Conservation (phyloP, 352 stramenopile species). For the Pythium vanterpoolii region DNA sequence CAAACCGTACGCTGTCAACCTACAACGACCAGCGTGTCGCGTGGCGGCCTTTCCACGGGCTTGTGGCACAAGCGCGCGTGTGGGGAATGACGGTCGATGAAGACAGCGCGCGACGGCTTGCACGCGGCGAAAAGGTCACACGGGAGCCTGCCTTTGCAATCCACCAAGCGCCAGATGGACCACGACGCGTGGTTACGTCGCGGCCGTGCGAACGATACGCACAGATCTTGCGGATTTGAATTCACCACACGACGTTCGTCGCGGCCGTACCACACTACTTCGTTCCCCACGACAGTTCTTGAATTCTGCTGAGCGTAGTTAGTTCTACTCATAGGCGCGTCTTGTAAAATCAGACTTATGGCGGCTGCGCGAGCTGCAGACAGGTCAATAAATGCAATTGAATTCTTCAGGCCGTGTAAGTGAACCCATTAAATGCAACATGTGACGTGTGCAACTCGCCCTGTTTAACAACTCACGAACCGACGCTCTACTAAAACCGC, state of each 20-base stretch:
- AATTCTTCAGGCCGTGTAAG: not conserved
- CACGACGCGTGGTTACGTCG: not conserved
- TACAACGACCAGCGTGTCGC: not conserved
- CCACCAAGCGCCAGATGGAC: not conserved
- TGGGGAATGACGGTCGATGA: not conserved
- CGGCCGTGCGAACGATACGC: not conserved
- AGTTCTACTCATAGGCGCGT: too few species aligned
- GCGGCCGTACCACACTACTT: too few species aligned
- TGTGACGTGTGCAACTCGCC: not conserved
- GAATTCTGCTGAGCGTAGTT: too few species aligned
- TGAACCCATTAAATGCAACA: not conserved
- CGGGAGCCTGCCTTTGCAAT: not conserved
- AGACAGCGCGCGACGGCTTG: not conserved
- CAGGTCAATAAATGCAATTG: too few species aligned
- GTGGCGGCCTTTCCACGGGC: constrained; percentile 11
- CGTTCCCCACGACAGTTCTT: too few species aligned
- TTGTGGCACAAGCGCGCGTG: not conserved
- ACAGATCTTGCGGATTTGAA: not conserved
- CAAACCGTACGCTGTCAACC: not conserved
- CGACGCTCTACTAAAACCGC: not conserved
- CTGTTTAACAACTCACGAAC: not conserved
- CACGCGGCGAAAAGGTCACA: not conserved
- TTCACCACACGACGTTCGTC: not conserved
- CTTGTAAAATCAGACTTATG: too few species aligned
- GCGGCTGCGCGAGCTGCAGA: too few species aligned